A percentile compares a stretch with the other conserved stretches of the same genome.
These are phyloP conservation scores for Kwoniella bestiolae DNA, from an alignment of 768 basidiomycete genomes.

Conservation along the genomic window DNA sequence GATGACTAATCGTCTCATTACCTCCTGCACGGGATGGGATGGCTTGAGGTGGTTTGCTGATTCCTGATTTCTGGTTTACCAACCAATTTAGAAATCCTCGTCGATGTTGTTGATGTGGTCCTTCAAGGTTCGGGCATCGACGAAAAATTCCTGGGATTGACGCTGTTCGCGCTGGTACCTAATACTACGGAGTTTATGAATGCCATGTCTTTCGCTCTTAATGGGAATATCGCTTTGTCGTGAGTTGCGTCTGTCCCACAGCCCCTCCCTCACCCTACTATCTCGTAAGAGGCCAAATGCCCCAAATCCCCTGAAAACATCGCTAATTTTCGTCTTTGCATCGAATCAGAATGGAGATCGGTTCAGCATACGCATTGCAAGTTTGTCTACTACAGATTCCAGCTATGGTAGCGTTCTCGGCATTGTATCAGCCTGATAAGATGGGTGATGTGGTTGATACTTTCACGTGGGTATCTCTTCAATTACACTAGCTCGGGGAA, in stretches of 20 bases:
- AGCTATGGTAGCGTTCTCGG: constrained; percentile 98
- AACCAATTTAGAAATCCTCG: constrained; percentile 75
- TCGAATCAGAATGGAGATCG: constrained; percentile 88
- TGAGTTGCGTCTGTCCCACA: constrained; percentile 56
- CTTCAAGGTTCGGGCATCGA: constrained; percentile 88
- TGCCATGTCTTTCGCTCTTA: constrained; percentile 94
- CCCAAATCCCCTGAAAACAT: background rate
- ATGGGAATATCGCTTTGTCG: constrained; percentile 96
- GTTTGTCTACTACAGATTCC: constrained; percentile 97
- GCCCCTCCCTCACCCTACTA: background rate
- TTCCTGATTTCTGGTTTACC: background rate
- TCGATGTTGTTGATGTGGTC: constrained; percentile 93
- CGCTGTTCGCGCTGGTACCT: constrained; percentile 93
- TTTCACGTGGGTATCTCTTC: constrained; percentile 75
- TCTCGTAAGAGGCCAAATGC: constrained; percentile 2
- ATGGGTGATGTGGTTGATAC: constrained; percentile 86
- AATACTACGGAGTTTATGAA: constrained; percentile 99
- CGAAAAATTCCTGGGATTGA: constrained; percentile 96
- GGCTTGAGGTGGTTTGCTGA: background rate
- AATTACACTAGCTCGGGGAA: background rate
- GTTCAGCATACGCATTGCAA: constrained; percentile 97
- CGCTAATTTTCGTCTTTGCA: background rate
- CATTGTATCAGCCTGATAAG: constrained; percentile 83
- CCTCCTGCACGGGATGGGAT: too few relatives aligned
- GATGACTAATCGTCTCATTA: background rate